Percentiles rank a stretch among this genome's conserved stretches.
These are phyloP conservation scores for Magnaporthales sp. DNA, from an alignment of 2,329 filamentous ascomycete genomes.

Conservation along the genomic window DNA sequence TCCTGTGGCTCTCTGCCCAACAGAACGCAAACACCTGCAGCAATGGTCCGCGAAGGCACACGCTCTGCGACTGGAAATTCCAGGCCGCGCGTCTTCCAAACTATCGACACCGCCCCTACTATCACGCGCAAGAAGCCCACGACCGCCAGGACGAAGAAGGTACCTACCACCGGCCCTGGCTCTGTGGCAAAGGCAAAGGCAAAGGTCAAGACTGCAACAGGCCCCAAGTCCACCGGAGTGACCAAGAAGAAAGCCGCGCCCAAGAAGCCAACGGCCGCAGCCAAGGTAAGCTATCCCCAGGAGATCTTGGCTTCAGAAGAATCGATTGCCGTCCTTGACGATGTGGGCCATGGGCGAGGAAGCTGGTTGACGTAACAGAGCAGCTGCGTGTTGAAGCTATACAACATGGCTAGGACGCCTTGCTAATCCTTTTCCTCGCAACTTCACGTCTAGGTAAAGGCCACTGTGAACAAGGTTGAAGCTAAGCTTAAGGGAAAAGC, in stretches of 20 bases:
- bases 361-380: neutral
- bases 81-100: slow-evolving; percentile 41
- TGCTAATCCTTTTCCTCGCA: neutral
- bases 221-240: slow-evolving; percentile 22
- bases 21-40: neutral
- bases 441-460: slow-evolving; percentile 17
- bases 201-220: slow-evolving; percentile 13
- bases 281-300: slow-evolving; percentile 18
- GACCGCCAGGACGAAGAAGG: slow-evolving; percentile 9
- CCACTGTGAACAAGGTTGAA: slow-evolving; percentile 10
- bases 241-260: slow-evolving; percentile 27
- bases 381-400: neutral
- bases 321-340: neutral
- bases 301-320: neutral
- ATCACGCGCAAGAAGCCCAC: slow-evolving; percentile 27
- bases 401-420: no score
- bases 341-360: no score
- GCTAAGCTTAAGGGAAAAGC: slow-evolving; percentile 2
- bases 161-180: slow-evolving; percentile 1
- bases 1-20: neutral
- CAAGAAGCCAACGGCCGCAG: slow-evolving; percentile 24
- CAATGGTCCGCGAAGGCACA: slow-evolving; percentile 42
- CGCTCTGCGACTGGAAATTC: slow-evolving; percentile 44
- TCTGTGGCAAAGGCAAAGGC: slow-evolving; percentile 19
- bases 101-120: slow-evolving; percentile 36